Conservation (phyloP, 495 filamentous ascomycete species). For the Chlorociboria aeruginascens region DNA sequence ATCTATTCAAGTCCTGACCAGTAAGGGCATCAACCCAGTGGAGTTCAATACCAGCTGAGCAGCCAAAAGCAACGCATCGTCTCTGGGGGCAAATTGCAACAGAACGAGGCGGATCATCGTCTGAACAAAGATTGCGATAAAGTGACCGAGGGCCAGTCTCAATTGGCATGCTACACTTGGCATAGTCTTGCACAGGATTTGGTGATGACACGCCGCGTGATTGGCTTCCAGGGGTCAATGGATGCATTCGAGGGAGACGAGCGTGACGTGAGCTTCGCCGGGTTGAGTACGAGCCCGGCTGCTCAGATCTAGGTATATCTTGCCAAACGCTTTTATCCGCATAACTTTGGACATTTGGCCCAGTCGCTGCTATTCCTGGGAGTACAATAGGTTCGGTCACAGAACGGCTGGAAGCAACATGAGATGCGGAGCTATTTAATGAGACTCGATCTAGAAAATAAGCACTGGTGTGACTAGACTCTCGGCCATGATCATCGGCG, state of each 20-base stretch:
- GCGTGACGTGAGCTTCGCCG: slow-evolving; percentile 1
- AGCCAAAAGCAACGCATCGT: slow-evolving; percentile 61
- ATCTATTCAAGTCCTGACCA: slow-evolving; percentile 44
- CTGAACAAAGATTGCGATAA: slow-evolving; percentile 50
- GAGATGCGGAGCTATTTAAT: slow-evolving; percentile 7
- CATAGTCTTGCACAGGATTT: background rate
- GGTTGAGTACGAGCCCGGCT: background rate
- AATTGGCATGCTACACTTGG: slow-evolving; percentile 11
- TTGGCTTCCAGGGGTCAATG: background rate
- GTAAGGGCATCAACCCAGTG: slow-evolving; percentile 59
- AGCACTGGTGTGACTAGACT: background rate
- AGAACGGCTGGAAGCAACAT: background rate
- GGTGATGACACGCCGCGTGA: background rate
- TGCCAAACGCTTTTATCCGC: slow-evolving; percentile 8
- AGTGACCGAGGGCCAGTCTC: slow-evolving; percentile 26
- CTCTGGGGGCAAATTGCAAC: slow-evolving; percentile 59
- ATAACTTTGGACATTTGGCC: background rate
- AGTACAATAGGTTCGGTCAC: slow-evolving; percentile 5
- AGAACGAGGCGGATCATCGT: slow-evolving; percentile 52
- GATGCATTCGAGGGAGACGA: background rate
- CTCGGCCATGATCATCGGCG: background rate
- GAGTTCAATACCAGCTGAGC: slow-evolving; percentile 52
- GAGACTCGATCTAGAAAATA: slow-evolving; percentile 11
- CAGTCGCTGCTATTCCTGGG: slow-evolving; percentile 5
- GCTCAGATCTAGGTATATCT: slow-evolving; percentile 6